Evolutionary conservation across 2,329 filamentous ascomycete genomes (phyloP), one percentile per base, ranked within the genome.

Genomic region (Calonectria naviculata): DNA sequence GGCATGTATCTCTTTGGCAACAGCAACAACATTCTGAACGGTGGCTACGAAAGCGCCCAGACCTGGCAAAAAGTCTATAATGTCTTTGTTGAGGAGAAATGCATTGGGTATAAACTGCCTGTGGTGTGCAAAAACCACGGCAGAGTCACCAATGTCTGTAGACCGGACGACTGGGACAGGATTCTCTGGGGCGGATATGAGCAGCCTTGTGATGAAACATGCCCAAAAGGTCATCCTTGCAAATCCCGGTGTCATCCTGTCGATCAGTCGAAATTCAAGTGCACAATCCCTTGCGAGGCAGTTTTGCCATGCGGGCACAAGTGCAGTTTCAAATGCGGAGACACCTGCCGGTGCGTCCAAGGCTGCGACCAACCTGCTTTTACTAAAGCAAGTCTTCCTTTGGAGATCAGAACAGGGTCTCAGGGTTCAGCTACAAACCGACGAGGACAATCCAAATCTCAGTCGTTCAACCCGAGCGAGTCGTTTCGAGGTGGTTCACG

Each of bases 1-100:
- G 95, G 95, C 0, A 91, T 98, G 70, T 97, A 95, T 81, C 87
- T 98, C 44, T 97, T 98, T 79, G 95, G 95, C 1, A 94, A 97
- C 76, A 89, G 89, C 15, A 76, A 87, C 10, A 89, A 88, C 41
- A 73, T 90, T 0, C 73, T 90, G 8, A 75, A 89, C 0, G 87
- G 86, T 1, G 79, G 80, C 17, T 75, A 81, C 0, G 87, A 86
- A 13, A 85, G 86, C 0, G 67, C 58, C 26, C 36, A 74, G 12
- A 81, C 82, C 29, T 89, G 86, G 88, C 19, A 78, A 85, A 79
- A 75, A 15, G 81, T 88, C 2, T 70, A 83, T 7, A 15, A 80
- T 0, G 76, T 81, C 1, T 87, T 93, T 78, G 77, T 78, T 3
- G 36, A 68, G 76, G 0, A 84, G 86, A 46, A 71, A 77, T 5